phyloP scores from a whole-genome alignment of 225 moss, liverwort and hornwort species.

The Pseudoscleropodium purum region DNA sequence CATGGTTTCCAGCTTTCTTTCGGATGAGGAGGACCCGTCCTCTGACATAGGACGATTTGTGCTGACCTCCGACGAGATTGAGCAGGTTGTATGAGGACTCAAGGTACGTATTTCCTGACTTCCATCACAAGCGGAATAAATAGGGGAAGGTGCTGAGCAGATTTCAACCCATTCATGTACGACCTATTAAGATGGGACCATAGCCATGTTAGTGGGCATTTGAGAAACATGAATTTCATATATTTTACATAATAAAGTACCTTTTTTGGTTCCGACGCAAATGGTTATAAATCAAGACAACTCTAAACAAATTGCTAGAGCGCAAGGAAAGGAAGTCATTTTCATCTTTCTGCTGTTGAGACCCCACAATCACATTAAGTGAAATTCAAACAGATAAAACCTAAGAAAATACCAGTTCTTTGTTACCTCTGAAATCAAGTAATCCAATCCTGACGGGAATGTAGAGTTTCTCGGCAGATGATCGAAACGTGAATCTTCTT shows the following conservation, averaged over 20 bases:
- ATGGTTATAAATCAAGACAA: not conserved
- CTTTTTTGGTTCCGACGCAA: not conserved
- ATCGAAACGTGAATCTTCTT: not conserved
- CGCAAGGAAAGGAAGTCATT: not conserved
- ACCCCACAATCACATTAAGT: not conserved
- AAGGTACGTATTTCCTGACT: not conserved
- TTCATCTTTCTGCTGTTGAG: not conserved
- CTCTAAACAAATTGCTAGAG: not conserved
- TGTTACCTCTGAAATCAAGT: slow-evolving; percentile 33
- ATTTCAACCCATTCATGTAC: slow-evolving; percentile 29
- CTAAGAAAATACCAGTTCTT: not conserved
- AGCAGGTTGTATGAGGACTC: not conserved
- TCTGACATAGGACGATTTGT: not conserved
- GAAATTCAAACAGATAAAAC: not conserved
- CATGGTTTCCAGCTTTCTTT: not conserved
- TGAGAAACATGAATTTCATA: not conserved
- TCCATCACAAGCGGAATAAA: not conserved
- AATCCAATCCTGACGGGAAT: slow-evolving; percentile 4
- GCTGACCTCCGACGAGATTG: not conserved
- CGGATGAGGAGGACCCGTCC: not conserved
- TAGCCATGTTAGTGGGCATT: not conserved
- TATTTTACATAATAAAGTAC: not conserved
- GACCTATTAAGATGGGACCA: slow-evolving; percentile 9
- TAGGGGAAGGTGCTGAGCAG: not conserved
- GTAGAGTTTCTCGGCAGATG: not conserved